Evolutionary conservation across 2,329 filamentous ascomycete species (phyloP).

Genomic region (Alternaria arbusti): DNA sequence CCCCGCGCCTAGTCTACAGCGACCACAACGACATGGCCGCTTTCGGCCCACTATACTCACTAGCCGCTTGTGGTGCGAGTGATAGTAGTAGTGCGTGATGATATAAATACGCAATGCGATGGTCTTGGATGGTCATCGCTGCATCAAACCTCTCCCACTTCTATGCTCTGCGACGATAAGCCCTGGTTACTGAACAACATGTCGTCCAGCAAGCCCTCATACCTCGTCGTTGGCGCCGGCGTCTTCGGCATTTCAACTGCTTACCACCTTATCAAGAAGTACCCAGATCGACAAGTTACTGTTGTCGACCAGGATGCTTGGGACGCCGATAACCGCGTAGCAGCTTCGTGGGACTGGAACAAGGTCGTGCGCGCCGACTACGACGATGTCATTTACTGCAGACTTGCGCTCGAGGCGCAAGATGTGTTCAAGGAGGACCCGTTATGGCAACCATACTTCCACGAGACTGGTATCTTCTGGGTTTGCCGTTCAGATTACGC

Average conservation of each 20-base stretch:
- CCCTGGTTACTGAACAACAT: constrained; percentile 27
- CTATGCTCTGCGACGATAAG: constrained; percentile 22
- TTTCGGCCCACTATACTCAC: constrained; percentile 24
- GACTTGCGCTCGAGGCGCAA: constrained; percentile 70
- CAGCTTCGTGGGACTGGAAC: constrained; percentile 76
- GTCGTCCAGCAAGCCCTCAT: constrained; percentile 38
- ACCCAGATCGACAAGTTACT: constrained; percentile 50
- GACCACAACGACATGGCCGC: constrained; percentile 26
- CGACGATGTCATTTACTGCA: constrained; percentile 67
- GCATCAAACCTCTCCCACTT: constrained; percentile 12
- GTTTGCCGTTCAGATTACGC: constrained; percentile 52
- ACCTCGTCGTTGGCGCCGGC: constrained; percentile 46
- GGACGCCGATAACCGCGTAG: constrained; percentile 48
- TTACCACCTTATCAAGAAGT: constrained; percentile 49
- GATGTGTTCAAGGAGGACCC: constrained; percentile 65
- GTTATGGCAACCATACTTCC: constrained; percentile 61
- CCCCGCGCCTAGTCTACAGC: constrained; percentile 30
- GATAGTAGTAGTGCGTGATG: constrained; percentile 13
- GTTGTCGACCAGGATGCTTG: constrained; percentile 48
- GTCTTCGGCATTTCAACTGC: constrained; percentile 49
- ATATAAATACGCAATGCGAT: constrained; percentile 24
- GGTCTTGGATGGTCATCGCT: constrained; percentile 10
- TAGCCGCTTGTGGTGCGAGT: constrained; percentile 9
- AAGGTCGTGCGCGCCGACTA: constrained; percentile 76
- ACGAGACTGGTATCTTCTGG: constrained; percentile 60